Base-by-base conservation (phyloP, 345 rosid species). In the Salix koriyanagi region DNA sequence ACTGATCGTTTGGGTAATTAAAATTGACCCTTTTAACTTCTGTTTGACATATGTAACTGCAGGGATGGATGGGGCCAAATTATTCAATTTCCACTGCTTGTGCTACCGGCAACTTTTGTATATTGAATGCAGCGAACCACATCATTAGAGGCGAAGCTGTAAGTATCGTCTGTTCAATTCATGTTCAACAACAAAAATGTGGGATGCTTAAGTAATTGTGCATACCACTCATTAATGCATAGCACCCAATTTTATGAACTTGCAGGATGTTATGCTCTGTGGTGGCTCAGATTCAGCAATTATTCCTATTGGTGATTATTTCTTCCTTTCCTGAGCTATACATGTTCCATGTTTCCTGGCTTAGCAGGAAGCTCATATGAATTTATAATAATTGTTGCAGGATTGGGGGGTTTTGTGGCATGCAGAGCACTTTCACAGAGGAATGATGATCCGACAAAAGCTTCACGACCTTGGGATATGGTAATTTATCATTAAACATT, bases 1-100 rank as follows among this genome's bases (percentile, higher is more conserved):
- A 18, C 7, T 34, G 32, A 75, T 65, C 50, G 69, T 41, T 37
- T 16, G 77, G 44, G 25, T 75, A 44, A 76, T 78, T 77, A 69
- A 10, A 67, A 23, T 70, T 68, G 70, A 81, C 44, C 54, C 18
- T 76, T 81, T 72, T 67, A 74, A 77, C 69, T 64, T 79, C 44
- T 39, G 15, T 76, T 81, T 28, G 78, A 16, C 73, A 21, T 67
- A 7, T 65, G 19, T 12, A 65, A 73, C 56, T 78, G 77, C 83
- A 94, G 98, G 99, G 99, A 73, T 93, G 97, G 99, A 95, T 91
- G 98, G 99, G 99, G 15, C 97, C 99, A 69, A 95, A 91, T 85
- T 95, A 95, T 84, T 95, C 99, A 30, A 95, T 95, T 65, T 91
- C 99, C 64, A 89, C 96, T 82, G 99, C 97, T 73, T 95, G 99